These are phyloP conservation scores for Tubosaeta brunneosetosa DNA, from an alignment of 768 basidiomycete genomes.

Conservation along the genomic window DNA sequence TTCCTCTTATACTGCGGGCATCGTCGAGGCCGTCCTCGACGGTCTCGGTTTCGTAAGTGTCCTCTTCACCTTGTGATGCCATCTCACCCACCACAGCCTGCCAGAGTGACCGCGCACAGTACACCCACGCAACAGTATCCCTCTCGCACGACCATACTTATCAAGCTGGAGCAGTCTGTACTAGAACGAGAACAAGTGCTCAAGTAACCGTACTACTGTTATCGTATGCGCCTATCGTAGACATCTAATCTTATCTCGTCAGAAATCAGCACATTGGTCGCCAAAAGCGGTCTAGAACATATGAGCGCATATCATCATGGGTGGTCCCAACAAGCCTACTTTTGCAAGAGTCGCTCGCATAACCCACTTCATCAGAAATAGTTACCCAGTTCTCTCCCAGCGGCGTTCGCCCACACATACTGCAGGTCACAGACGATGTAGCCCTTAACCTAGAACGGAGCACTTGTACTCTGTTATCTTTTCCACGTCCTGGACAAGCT, in stretches of 20 bases:
- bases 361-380: too few species aligned
- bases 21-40: constrained; percentile 95
- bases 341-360: too few species aligned
- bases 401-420: too few species aligned
- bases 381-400: too few species aligned
- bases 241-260: constrained; percentile 16
- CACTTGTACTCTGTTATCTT: too few species aligned
- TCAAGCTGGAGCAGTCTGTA: constrained; percentile 92
- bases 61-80: neutral
- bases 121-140: constrained; percentile 81
- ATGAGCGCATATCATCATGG: too few species aligned
- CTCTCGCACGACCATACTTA: constrained; percentile 89
- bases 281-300: too few species aligned
- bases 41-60: constrained; percentile 87
- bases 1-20: constrained; percentile 95
- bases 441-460: too few species aligned
- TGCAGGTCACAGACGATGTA: too few species aligned
- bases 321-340: too few species aligned
- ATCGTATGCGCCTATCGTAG: constrained; percentile 1
- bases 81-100: constrained; percentile 56
- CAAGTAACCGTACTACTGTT: constrained; percentile 43
- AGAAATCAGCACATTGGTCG: neutral
- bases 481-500: too few species aligned
- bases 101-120: constrained; percentile 92
- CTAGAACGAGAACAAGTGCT: constrained; percentile 91